Percentiles rank a stretch among this genome's conserved stretches.
phyloP scores from a whole-genome alignment of 2,329 filamentous ascomycete species.

The Stagonosporopsis vannaccii region DNA sequence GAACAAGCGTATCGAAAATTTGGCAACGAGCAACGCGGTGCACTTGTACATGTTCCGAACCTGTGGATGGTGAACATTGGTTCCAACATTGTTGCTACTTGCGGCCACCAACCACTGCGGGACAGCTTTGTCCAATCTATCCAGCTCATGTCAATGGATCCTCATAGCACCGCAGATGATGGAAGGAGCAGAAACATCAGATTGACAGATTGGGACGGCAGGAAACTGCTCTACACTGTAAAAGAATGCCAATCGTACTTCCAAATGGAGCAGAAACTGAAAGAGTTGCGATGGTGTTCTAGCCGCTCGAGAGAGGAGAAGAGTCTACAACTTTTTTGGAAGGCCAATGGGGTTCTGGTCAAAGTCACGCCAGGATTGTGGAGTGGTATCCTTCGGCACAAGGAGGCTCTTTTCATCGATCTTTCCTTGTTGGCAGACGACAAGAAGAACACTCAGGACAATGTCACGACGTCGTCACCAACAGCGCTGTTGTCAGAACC shows the following conservation, averaged over 20 bases:
- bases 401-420: conserved; percentile 32
- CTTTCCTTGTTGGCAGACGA: conserved; percentile 16
- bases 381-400: conserved; percentile 26
- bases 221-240: conserved; percentile 29
- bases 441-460: background rate
- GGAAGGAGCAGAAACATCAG: conserved; percentile 21
- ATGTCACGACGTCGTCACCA: background rate
- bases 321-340: conserved; percentile 20
- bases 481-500: conserved; percentile 11
- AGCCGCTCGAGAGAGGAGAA: background rate
- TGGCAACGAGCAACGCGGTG: conserved; percentile 21
- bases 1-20: conserved; percentile 42
- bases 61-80: conserved; percentile 45
- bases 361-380: conserved; percentile 29
- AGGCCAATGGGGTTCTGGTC: conserved; percentile 3
- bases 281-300: conserved; percentile 23
- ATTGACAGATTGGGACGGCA: conserved; percentile 31
- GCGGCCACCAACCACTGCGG: conserved; percentile 31
- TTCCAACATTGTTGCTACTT: conserved; percentile 35
- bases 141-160: conserved; percentile 11
- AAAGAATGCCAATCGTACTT: conserved; percentile 39
- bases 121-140: conserved; percentile 40
- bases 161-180: background rate
- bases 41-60: conserved; percentile 39
- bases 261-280: conserved; percentile 39